Evolutionary conservation across 352 stramenopile species (phyloP).

Genomic region (Globisporangium acanthophoron): DNA sequence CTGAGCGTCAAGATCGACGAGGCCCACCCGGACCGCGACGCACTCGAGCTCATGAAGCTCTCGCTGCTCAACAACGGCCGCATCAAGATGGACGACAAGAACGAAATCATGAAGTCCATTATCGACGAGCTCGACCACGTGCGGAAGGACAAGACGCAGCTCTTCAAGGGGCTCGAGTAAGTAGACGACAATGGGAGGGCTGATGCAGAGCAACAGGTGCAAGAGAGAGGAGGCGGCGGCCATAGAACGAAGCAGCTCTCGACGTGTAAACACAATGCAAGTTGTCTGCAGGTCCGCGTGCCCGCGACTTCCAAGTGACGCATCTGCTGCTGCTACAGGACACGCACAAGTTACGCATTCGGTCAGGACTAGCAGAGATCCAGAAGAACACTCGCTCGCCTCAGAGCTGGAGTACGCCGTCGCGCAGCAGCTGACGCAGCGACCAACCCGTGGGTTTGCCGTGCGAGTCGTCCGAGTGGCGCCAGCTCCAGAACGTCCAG

Average conservation of each 20-base stretch:
- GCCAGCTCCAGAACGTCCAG: conserved; percentile 88
- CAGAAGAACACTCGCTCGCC: background rate
- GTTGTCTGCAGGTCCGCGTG: background rate
- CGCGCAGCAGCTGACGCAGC: conserved; percentile 68
- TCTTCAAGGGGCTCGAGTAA: conserved; percentile 75
- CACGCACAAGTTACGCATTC: too few relatives aligned
- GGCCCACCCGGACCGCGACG: conserved; percentile 71
- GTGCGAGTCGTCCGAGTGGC: conserved; percentile 63
- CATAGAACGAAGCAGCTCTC: too few relatives aligned
- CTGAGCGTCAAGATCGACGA: conserved; percentile 63
- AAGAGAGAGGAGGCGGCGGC: background rate
- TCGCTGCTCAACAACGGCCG: conserved; percentile 86
- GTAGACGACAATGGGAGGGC: conserved; percentile 1
- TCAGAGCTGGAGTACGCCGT: conserved; percentile 42
- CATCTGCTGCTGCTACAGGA: too few relatives aligned
- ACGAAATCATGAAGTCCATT: conserved; percentile 76
- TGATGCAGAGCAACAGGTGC: background rate
- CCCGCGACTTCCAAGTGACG: background rate
- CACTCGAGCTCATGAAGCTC: conserved; percentile 87
- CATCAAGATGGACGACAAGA: conserved; percentile 87
- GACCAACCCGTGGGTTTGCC: conserved; percentile 56
- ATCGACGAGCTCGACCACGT: conserved; percentile 80
- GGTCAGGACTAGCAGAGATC: too few relatives aligned
- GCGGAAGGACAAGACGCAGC: conserved; percentile 79
- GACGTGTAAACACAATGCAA: background rate